phyloP scores from a whole-genome alignment of 2,329 filamentous ascomycete species.

The Immersiporthe knoxdaviesiana region DNA sequence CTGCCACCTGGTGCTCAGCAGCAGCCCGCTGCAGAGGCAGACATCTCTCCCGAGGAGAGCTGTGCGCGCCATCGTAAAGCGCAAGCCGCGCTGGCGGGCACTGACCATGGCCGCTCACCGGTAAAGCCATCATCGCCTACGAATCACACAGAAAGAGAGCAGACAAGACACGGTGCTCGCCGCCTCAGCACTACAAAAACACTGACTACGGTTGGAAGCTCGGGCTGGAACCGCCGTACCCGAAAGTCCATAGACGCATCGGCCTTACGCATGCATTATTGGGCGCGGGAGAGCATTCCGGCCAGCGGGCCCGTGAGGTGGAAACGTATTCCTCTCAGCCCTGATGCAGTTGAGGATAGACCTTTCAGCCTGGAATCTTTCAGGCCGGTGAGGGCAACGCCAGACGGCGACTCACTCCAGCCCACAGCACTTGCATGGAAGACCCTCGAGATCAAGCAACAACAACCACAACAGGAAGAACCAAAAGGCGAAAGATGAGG shows the following conservation, averaged over 20 bases:
- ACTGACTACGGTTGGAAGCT: not conserved
- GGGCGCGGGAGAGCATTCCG: not conserved
- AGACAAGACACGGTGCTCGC: not conserved
- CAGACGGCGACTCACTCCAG: not conserved
- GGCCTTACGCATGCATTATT: slow-evolving; percentile 4
- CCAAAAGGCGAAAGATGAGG: not conserved
- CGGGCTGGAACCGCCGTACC: not conserved
- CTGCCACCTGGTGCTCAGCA: not conserved
- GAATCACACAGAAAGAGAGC: not conserved
- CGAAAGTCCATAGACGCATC: not conserved
- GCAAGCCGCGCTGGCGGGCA: not conserved
- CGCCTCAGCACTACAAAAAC: not conserved
- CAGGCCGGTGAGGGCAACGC: not conserved
- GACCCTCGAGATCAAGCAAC: not conserved
- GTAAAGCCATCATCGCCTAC: not conserved
- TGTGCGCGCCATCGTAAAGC: not conserved
- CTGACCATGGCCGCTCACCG: not conserved
- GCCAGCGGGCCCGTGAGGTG: not conserved
- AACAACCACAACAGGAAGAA: not conserved
- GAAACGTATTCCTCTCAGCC: not conserved
- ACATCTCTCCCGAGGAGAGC: not conserved
- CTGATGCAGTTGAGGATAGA: not conserved
- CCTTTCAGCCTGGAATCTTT: not conserved
- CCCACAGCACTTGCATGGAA: not conserved
- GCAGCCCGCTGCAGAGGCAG: not conserved